These are phyloP conservation scores for Raffaelea ambrosiae DNA, from an alignment of 2,329 filamentous ascomycete species.

Conservation along the genomic window DNA sequence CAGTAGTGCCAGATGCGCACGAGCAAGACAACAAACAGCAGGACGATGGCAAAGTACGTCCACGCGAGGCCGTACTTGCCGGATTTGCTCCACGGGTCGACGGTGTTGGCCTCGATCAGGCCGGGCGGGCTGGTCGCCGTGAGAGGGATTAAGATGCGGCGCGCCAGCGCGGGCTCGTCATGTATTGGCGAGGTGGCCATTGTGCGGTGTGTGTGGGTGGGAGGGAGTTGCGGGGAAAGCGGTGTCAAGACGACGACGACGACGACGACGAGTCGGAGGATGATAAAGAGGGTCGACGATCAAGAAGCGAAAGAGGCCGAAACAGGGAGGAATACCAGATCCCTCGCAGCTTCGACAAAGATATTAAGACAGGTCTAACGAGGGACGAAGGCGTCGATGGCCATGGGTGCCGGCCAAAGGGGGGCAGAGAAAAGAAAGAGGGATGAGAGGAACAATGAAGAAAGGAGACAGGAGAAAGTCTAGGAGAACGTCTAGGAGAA, in stretches of 20 bases:
- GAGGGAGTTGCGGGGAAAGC: not conserved
- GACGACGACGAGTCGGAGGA: no score
- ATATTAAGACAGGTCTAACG: constrained; percentile 3
- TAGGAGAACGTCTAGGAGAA: no score
- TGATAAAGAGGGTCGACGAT: not conserved
- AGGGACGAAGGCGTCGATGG: constrained; percentile 5
- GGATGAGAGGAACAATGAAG: not conserved
- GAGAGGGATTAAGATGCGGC: constrained; percentile 52
- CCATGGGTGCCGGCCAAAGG: constrained; percentile 1
- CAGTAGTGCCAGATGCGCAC: constrained; percentile 80
- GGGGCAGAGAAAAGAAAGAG: not conserved
- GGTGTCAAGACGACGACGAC: not conserved
- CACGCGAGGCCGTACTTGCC: constrained; percentile 82
- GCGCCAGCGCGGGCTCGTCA: constrained; percentile 31
- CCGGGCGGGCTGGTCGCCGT: constrained; percentile 52
- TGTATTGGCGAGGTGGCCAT: not conserved
- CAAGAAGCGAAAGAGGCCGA: not conserved
- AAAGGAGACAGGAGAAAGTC: not conserved
- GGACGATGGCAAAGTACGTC: constrained; percentile 75
- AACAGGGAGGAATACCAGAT: constrained; percentile 8
- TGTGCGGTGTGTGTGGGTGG: not conserved
- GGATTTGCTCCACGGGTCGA: constrained; percentile 73
- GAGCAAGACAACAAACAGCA: constrained; percentile 58
- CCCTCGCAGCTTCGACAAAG: not conserved
- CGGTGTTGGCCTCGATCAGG: constrained; percentile 50